Base-by-base conservation (phyloP, 768 basidiomycete genomes). In the Panus rudis region DNA sequence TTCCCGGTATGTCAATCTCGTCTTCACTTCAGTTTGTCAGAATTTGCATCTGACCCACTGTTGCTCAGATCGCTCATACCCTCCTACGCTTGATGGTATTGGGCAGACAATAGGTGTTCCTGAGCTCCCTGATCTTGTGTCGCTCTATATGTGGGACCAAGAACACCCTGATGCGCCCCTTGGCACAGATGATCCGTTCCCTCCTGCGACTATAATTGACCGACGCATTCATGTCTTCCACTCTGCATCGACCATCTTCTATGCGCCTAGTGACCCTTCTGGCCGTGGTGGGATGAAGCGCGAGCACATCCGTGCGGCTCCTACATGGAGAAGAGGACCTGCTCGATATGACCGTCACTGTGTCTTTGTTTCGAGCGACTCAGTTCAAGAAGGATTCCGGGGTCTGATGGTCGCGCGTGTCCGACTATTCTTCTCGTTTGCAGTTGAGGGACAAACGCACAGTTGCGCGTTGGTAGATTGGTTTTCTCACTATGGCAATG, bases 401-500 rank as follows among this genome's bases (percentile, higher is more conserved):
- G 63, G 63, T 2, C 37, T 67, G 34, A 40, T 32, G 24, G 53
- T 63, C 21, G 64, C 41, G 0, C 56, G 58, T 0, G 53, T 65
- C 11, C 44, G 41, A 4, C 50, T 59, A 2, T 60, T 68, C 38
- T 59, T 67, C 37, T 55, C 54, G 4, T 61, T 63, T 38, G 25
- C 20, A 4, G 46, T 51, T 37, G 35, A 41, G 1, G 23, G 37
- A 0, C 37, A 8, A 1, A 16, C 20, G 2, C 61, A 57, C 40
- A 46, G 53, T 7, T 67, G 64, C 39, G 63, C 65, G 0, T 49
- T 66, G 7, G 55, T 67, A 6, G 31, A 59, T 3, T 67, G 66
- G 66, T 61, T 60, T 35, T 32, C 47, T 4, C 45, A 40, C 1
- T 28, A 49, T 10, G 52, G 45, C 6, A 38, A 50, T 2, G 19